A percentile compares a stretch with the other conserved stretches of the same genome.
Evolutionary conservation across 805 yeast species (phyloP).

Genomic region (Yarrowia alimentaria): DNA sequence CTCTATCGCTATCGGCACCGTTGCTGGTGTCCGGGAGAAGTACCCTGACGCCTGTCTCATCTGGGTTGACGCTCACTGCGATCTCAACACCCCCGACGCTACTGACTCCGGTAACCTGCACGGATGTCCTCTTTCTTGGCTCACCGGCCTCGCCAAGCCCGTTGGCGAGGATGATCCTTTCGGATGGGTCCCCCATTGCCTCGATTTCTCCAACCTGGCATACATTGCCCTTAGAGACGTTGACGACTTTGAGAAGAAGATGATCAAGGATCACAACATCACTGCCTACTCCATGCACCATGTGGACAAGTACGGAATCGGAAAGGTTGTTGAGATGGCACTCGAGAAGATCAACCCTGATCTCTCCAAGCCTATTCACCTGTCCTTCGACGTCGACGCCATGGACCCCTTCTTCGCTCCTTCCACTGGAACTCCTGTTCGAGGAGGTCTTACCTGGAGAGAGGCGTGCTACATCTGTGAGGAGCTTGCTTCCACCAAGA

Average conservation of each 20-base stretch:
- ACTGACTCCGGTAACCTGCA: constrained; percentile 89
- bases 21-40: constrained; percentile 73
- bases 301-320: constrained; percentile 90
- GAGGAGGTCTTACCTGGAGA: constrained; percentile 92
- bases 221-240: constrained; percentile 95
- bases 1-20: constrained; percentile 91
- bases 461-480: constrained; percentile 93
- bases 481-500: constrained; percentile 88
- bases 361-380: constrained; percentile 71
- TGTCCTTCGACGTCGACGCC: constrained; percentile 95
- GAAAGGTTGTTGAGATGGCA: constrained; percentile 89
- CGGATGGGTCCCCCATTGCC: constrained; percentile 71
- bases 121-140: constrained; percentile 93
- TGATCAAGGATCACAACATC: constrained; percentile 67
- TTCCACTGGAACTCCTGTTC: constrained; percentile 96
- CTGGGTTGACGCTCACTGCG: constrained; percentile 99
- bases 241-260: constrained; percentile 78
- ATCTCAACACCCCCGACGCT: constrained; percentile 81
- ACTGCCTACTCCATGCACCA: constrained; percentile 94
- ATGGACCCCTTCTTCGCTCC: constrained; percentile 93
- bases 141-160: constrained; percentile 62
- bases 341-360: constrained; percentile 72
- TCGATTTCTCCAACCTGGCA: constrained; percentile 70
- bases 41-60: constrained; percentile 85
- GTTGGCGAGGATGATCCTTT: constrained; percentile 62